Evolutionary conservation across 2,329 filamentous ascomycete species (phyloP).

Genomic region (Xylariaceae sp.): DNA sequence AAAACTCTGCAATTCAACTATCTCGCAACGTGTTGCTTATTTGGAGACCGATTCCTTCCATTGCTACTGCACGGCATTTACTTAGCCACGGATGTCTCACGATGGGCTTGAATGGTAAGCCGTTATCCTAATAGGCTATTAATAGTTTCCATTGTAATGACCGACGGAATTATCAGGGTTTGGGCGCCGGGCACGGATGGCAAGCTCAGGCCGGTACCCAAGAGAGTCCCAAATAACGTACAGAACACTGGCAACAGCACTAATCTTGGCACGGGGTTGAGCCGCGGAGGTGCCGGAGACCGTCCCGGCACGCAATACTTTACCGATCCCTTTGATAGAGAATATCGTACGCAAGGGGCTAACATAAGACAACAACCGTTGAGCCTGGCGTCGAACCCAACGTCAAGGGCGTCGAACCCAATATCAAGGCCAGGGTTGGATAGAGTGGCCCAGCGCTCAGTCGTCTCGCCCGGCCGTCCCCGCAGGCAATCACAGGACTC

Average conservation of each 20-base stretch:
- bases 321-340: too few species aligned
- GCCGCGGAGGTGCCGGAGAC: background rate
- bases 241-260: background rate
- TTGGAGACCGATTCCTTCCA: background rate
- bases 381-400: too few species aligned
- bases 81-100: background rate
- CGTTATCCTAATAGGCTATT: background rate
- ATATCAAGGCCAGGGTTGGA: background rate
- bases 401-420: background rate
- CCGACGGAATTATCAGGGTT: background rate
- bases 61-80: background rate
- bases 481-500: background rate
- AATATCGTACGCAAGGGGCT: too few species aligned
- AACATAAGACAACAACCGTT: too few species aligned
- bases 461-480: background rate
- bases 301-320: too few species aligned
- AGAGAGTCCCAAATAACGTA: too few species aligned
- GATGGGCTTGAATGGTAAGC: background rate
- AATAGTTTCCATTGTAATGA: background rate
- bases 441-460: background rate
- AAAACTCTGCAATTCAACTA: background rate
- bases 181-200: background rate
- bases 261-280: background rate
- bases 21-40: background rate
- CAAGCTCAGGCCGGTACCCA: background rate